Conservation (phyloP, 1,284 basidiomycete genomes). For the Papiliotrema terrestris region DNA sequence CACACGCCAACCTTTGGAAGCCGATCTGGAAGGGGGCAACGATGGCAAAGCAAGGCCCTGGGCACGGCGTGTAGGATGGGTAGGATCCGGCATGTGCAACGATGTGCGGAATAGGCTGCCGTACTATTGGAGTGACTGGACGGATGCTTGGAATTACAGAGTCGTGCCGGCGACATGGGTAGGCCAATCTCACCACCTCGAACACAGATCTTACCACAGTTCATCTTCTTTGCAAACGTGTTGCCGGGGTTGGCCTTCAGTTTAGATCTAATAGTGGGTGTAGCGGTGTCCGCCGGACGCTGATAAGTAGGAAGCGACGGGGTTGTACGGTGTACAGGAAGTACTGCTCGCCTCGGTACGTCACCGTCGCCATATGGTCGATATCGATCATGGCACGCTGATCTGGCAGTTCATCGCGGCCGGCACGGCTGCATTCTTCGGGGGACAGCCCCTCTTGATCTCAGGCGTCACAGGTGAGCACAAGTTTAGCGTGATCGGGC, state of each 20-base stretch:
- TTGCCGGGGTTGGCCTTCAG: constrained; percentile 91
- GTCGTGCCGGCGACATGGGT: constrained; percentile 49
- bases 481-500: background rate
- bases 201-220: constrained; percentile 12
- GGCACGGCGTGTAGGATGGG: background rate
- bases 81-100: constrained; percentile 61
- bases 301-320: constrained; percentile 61
- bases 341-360: constrained; percentile 55
- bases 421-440: constrained; percentile 84
- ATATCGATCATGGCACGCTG: background rate
- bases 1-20: background rate
- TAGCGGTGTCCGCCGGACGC: background rate
- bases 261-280: constrained; percentile 72
- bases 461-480: constrained; percentile 81
- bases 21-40: background rate
- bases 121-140: constrained; percentile 82
- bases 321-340: constrained; percentile 86
- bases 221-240: constrained; percentile 52
- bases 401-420: constrained; percentile 75
- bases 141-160: constrained; percentile 81
- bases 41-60: too few species aligned
- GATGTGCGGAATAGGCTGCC: constrained; percentile 75
- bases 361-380: background rate
- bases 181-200: constrained; percentile 47
- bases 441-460: constrained; percentile 87